These are phyloP conservation scores for Candolleomyces aberdarensis DNA, from an alignment of 768 basidiomycete genomes.

Conservation along the genomic window DNA sequence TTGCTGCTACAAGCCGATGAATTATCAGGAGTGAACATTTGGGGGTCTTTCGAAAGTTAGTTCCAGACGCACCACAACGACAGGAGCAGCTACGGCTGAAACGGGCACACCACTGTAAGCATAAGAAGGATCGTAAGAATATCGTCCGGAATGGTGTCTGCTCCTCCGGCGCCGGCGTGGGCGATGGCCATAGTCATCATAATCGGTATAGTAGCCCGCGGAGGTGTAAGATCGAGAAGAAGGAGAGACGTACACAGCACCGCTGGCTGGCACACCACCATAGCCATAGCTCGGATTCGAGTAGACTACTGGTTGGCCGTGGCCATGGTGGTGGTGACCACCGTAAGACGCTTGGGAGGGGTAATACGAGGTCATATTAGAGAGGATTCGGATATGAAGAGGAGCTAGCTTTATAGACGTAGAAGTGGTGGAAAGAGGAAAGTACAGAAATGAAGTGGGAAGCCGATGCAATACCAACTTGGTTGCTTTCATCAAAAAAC, in stretches of 20 bases:
- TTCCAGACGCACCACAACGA: slow-evolving; percentile 24
- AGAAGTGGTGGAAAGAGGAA: neutral
- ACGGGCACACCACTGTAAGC: slow-evolving; percentile 22
- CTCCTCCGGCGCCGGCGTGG: slow-evolving; percentile 8
- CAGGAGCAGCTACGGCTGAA: slow-evolving; percentile 20
- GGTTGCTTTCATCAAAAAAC: neutral
- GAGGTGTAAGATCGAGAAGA: slow-evolving; percentile 2
- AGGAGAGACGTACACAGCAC: slow-evolving; percentile 30
- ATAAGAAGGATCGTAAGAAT: slow-evolving; percentile 10
- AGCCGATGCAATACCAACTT: neutral
- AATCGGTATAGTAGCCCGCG: slow-evolving; percentile 14
- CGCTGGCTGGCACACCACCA: slow-evolving; percentile 20
- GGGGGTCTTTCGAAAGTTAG: neutral
- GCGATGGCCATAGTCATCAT: slow-evolving; percentile 22
- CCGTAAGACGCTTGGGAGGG: slow-evolving; percentile 28
- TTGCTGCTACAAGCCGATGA: slow-evolving; percentile 18
- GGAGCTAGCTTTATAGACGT: slow-evolving; percentile 8
- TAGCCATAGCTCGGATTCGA: slow-evolving; percentile 15
- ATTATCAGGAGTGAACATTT: neutral
- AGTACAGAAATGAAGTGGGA: neutral
- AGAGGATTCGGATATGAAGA: slow-evolving; percentile 8
- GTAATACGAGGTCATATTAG: slow-evolving; percentile 34
- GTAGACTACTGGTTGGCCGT: slow-evolving; percentile 30
- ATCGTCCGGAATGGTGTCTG: neutral
- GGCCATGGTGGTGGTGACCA: slow-evolving; percentile 15